These are phyloP conservation scores for Pythium aquatile DNA, from an alignment of 352 stramenopile genomes.

Conservation along the genomic window DNA sequence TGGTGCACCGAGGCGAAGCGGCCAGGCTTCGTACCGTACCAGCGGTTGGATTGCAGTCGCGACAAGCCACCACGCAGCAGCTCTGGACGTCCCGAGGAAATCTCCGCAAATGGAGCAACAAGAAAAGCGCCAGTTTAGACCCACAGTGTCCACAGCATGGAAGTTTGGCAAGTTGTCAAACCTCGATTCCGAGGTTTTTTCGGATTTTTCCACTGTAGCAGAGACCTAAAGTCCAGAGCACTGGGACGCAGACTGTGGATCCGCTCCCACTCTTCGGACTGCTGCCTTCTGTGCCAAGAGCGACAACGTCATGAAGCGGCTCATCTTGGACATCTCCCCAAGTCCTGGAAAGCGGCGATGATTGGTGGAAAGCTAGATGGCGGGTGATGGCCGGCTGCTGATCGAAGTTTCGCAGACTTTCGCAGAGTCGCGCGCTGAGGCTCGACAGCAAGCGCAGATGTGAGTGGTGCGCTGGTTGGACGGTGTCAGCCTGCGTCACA, in stretches of 20 bases:
- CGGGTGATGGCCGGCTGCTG: not conserved
- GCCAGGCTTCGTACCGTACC: not conserved
- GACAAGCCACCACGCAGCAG: not conserved
- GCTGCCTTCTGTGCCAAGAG: constrained; percentile 4
- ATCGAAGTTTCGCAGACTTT: constrained; percentile 5
- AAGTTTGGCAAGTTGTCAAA: not conserved
- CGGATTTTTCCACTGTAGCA: not conserved
- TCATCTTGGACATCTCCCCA: too few relatives aligned
- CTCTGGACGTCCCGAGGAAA: not conserved
- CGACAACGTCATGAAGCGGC: not conserved
- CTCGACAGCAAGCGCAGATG: not conserved
- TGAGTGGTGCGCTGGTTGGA: not conserved
- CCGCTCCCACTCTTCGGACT: constrained; percentile 2
- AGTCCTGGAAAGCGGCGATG: not conserved
- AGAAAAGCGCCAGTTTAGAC: constrained; percentile 9
- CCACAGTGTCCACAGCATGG: not conserved
- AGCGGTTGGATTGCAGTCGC: not conserved
- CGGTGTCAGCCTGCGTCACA: not conserved
- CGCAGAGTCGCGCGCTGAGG: not conserved
- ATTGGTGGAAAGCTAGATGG: constrained; percentile 6
- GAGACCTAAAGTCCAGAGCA: not conserved
- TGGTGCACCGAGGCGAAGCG: not conserved
- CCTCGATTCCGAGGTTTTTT: constrained; percentile 1
- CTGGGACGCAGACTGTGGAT: not conserved
- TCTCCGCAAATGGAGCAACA: constrained; percentile 2